Conservation (phyloP, 495 filamentous ascomycete species). For the Talaromyces wortmannii region DNA sequence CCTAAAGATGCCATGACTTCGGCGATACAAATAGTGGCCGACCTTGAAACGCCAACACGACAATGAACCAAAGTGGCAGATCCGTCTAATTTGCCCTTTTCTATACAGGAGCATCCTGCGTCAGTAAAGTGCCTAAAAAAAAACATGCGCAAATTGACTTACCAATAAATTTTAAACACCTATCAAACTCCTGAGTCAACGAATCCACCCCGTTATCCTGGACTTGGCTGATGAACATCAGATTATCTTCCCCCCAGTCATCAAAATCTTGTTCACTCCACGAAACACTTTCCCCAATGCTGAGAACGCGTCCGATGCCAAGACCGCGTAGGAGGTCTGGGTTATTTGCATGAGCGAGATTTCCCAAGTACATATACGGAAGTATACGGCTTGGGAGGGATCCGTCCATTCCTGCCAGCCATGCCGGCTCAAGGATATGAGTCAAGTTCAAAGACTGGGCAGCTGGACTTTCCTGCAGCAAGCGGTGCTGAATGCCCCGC, state of each 20-base stretch:
- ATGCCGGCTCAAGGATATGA: conserved; percentile 54
- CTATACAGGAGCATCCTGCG: conserved; percentile 29
- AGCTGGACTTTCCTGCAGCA: conserved; percentile 51
- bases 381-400: conserved; percentile 83
- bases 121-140: background rate
- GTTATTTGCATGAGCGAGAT: conserved; percentile 88
- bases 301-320: conserved; percentile 82
- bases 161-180: conserved; percentile 91
- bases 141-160: conserved; percentile 20
- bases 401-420: conserved; percentile 81
- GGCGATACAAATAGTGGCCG: conserved; percentile 95
- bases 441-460: conserved; percentile 17
- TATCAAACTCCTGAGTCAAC: conserved; percentile 77
- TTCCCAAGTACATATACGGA: conserved; percentile 94
- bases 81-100: conserved; percentile 63
- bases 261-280: conserved; percentile 66
- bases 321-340: conserved; percentile 70
- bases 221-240: conserved; percentile 73
- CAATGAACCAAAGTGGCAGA: conserved; percentile 94
- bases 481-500: conserved; percentile 62
- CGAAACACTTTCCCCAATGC: conserved; percentile 82
- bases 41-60: conserved; percentile 89
- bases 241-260: conserved; percentile 63
- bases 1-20: conserved; percentile 82
- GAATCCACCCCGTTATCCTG: conserved; percentile 97